Conservation (phyloP, 257 asterid species). For the Hygrophila difformis region DNA sequence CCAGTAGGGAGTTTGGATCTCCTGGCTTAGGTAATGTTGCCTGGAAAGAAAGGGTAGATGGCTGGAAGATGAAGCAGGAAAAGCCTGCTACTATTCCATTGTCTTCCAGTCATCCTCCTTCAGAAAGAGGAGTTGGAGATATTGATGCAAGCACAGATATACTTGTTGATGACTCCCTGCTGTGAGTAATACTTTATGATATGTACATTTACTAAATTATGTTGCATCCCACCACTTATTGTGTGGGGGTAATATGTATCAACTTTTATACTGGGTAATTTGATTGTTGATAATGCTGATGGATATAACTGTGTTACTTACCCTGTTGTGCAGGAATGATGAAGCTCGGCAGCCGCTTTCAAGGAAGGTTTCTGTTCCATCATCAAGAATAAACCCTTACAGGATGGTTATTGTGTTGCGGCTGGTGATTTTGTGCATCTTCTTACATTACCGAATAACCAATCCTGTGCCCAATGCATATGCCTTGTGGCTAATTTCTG, state of each 20-base stretch:
- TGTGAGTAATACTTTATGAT: conserved; percentile 55
- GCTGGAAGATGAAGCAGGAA: conserved; percentile 99
- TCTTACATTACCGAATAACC: conserved; percentile 86
- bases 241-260: neutral
- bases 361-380: conserved; percentile 94
- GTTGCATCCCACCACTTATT: conserved; percentile 2
- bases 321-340: conserved; percentile 65
- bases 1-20: conserved; percentile 86
- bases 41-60: conserved; percentile 99
- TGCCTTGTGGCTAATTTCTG: conserved; percentile 89
- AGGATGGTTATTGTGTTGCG: conserved; percentile 95
- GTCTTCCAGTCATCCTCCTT: conserved; percentile 84
- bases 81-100: conserved; percentile 70
- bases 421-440: conserved; percentile 70
- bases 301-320: conserved; percentile 7
- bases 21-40: conserved; percentile 96
- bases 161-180: conserved; percentile 73
- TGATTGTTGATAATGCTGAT: conserved; percentile 1
- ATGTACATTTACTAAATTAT: neutral
- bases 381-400: conserved; percentile 95
- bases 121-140: conserved; percentile 87
- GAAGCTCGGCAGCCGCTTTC: conserved; percentile 98
- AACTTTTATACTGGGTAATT: neutral
- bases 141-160: conserved; percentile 87
- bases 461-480: conserved; percentile 90